Evolutionary conservation across 176 grass and related monocot species (phyloP).

Genomic region (Oryza glumipatula): DNA sequence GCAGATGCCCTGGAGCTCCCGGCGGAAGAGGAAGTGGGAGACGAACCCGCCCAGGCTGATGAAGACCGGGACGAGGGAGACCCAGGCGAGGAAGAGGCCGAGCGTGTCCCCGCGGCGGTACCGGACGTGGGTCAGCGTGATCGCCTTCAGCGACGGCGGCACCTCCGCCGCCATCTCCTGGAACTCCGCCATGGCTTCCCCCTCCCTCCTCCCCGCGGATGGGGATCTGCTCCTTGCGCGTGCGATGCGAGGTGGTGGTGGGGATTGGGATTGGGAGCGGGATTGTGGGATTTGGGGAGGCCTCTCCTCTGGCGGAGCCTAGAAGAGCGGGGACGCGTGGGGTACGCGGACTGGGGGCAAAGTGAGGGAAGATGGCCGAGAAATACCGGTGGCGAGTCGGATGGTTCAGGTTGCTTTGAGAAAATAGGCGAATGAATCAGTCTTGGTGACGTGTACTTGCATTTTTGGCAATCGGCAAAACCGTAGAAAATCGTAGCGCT

Average conservation of each 20-base stretch:
- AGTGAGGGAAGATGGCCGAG: background rate
- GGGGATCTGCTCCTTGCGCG: background rate
- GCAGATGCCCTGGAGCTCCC: constrained; percentile 88
- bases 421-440: background rate
- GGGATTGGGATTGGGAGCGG: background rate
- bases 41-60: constrained; percentile 94
- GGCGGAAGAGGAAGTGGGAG: constrained; percentile 96
- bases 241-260: background rate
- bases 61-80: constrained; percentile 95
- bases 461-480: background rate
- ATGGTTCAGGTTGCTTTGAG: background rate
- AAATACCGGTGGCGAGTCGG: background rate
- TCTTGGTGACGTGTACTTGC: background rate
- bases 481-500: background rate
- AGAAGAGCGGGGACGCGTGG: background rate
- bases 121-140: constrained; percentile 90
- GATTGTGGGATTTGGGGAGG: background rate
- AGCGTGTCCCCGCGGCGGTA: constrained; percentile 74
- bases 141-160: constrained; percentile 69
- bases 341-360: background rate
- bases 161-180: constrained; percentile 66
- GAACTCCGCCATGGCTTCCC: constrained; percentile 38
- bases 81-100: constrained; percentile 86
- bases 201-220: background rate
- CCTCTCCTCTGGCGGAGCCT: too few species aligned